Evolutionary conservation across 352 stramenopile genomes (phyloP).

Genomic region (Globisporangium ultimum): DNA sequence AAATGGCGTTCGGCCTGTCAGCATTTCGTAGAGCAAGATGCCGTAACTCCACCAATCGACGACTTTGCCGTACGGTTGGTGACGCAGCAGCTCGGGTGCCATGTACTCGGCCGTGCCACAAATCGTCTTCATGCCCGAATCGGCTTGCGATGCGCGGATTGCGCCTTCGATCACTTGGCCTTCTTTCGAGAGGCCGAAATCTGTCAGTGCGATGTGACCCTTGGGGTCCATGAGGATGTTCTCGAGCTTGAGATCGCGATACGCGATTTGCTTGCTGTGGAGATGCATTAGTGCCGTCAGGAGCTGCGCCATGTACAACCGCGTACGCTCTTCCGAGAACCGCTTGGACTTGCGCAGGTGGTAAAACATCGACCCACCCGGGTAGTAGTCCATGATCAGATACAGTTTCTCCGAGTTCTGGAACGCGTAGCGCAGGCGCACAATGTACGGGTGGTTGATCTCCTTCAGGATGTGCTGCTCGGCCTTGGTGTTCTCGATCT

Average conservation of each 20-base stretch:
- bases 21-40: conserved; percentile 88
- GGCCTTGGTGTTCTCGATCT: conserved; percentile 92
- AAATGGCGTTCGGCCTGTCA: conserved; percentile 84
- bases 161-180: conserved; percentile 77
- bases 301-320: conserved; percentile 86
- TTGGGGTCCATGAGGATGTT: conserved; percentile 90
- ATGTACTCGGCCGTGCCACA: conserved; percentile 89
- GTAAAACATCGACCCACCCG: conserved; percentile 88
- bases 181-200: conserved; percentile 88
- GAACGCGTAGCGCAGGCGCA: conserved; percentile 83
- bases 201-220: conserved; percentile 83
- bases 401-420: conserved; percentile 94
- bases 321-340: conserved; percentile 80
- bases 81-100: conserved; percentile 77
- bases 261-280: conserved; percentile 88
- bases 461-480: conserved; percentile 90
- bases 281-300: conserved; percentile 86
- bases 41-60: conserved; percentile 91
- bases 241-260: conserved; percentile 88
- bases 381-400: conserved; percentile 95
- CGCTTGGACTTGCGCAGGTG: conserved; percentile 86
- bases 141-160: conserved; percentile 75
- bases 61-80: conserved; percentile 87
- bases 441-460: conserved; percentile 87
- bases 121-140: conserved; percentile 87